These are phyloP conservation scores for Candida neerlandica DNA, from an alignment of 1,139 yeast genomes.

Conservation along the genomic window DNA sequence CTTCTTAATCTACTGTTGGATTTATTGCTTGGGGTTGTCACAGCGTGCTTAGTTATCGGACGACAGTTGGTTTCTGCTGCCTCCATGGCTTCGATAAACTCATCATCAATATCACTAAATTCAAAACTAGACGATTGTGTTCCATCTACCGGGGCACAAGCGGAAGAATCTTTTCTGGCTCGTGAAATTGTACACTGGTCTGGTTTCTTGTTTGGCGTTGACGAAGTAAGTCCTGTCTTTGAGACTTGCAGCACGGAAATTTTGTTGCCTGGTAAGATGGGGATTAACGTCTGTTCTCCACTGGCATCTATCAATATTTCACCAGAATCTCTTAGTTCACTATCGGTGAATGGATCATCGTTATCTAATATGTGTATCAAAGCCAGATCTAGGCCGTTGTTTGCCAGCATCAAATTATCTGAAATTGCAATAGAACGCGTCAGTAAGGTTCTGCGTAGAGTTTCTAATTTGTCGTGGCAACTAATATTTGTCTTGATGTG, in stretches of 20 bases:
- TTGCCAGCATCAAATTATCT: not conserved
- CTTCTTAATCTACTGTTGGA: not conserved
- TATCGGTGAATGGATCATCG: conserved; percentile 3
- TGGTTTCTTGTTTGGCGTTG: not conserved
- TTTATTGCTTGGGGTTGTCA: conserved; percentile 2
- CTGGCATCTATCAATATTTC: not conserved
- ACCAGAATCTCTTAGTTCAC: not conserved
- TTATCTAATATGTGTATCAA: not conserved
- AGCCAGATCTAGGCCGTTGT: conserved; percentile 4
- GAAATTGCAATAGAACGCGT: not conserved
- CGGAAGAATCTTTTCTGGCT: not conserved
- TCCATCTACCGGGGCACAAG: not conserved
- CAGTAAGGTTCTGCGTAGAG: too few species aligned
- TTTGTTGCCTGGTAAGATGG: not conserved
- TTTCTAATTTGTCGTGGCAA: too few species aligned
- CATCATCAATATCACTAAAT: conserved; percentile 9
- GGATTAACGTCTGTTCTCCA: not conserved
- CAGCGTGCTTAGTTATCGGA: not conserved
- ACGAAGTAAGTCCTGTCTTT: not conserved
- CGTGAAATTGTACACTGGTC: not conserved
- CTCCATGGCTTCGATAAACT: conserved; percentile 3
- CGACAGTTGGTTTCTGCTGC: conserved; percentile 4
- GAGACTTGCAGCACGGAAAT: not conserved
- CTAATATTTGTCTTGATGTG: too few species aligned
- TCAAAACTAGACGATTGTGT: conserved; percentile 4